A percentile compares a stretch with the other conserved stretches of the same genome.
These are phyloP conservation scores for Asclepias syriaca DNA, from an alignment of 257 asterid genomes.

Conservation along the genomic window DNA sequence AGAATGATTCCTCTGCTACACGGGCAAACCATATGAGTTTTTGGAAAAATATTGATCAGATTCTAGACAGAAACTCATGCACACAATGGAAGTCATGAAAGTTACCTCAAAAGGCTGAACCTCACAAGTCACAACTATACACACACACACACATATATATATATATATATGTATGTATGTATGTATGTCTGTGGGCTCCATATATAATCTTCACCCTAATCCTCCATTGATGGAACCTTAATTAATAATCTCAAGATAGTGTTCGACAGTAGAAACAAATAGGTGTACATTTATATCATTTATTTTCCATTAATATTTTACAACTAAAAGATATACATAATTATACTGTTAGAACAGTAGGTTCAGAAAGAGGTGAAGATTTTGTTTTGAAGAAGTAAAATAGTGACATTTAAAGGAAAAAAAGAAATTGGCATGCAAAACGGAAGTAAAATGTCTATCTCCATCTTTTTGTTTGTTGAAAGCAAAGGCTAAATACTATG, in stretches of 20 bases:
- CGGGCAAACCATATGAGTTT: conserved; percentile 4
- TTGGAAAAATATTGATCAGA: conserved; percentile 10
- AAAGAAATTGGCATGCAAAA: background rate
- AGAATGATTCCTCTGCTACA: conserved; percentile 16
- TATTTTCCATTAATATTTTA: too few relatives aligned
- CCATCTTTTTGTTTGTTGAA: conserved; percentile 11
- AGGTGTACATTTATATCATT: too few relatives aligned
- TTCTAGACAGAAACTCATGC: conserved; percentile 14
- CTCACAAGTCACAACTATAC: background rate
- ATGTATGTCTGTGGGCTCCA: conserved; percentile 5
- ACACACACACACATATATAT: too few relatives aligned
- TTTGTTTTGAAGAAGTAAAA: too few relatives aligned
- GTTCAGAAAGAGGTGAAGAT: too few relatives aligned
- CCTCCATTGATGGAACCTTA: conserved; percentile 11
- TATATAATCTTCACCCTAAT: background rate
- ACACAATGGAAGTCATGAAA: conserved; percentile 8
- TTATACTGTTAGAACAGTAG: too few relatives aligned
- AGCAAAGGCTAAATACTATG: conserved; percentile 9
- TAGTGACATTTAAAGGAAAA: background rate
- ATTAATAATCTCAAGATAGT: conserved; percentile 1
- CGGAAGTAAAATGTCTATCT: background rate
- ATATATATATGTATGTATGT: too few relatives aligned
- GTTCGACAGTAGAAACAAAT: background rate
- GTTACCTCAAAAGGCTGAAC: conserved; percentile 16
- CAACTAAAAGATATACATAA: too few relatives aligned